These are phyloP conservation scores for Piper betle DNA, from an alignment of 164 flowering plant genomes.

Conservation along the genomic window DNA sequence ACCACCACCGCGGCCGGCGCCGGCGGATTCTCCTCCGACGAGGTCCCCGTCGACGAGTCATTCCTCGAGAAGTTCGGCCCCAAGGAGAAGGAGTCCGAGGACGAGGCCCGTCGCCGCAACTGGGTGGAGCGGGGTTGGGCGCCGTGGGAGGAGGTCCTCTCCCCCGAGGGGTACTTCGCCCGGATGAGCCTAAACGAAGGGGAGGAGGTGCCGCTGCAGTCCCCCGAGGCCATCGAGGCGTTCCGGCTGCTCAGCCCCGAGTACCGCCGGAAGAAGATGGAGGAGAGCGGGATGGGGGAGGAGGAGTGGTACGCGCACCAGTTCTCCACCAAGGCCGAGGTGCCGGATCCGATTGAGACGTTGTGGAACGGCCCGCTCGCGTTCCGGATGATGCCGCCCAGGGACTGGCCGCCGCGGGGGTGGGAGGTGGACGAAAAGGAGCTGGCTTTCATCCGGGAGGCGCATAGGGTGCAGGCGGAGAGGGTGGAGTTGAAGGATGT, in stretches of 20 bases:
- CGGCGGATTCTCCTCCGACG: conserved; percentile 30
- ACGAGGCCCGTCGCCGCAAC: conserved; percentile 62
- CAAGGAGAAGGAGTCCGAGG: conserved; percentile 56
- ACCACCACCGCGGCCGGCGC: not conserved
- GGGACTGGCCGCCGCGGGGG: conserved; percentile 96
- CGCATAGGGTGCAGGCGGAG: conserved; percentile 49
- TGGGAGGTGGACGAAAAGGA: conserved; percentile 79
- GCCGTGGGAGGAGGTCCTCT: conserved; percentile 91
- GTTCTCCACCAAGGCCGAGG: conserved; percentile 69
- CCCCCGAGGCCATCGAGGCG: conserved; percentile 83
- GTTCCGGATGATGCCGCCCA: conserved; percentile 47
- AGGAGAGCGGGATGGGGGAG: conserved; percentile 67
- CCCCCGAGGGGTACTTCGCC: conserved; percentile 86
- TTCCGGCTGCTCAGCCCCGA: conserved; percentile 64
- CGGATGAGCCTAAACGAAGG: conserved; percentile 76
- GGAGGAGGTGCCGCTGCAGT: conserved; percentile 64
- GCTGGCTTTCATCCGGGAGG: conserved; percentile 68
- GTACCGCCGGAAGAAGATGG: conserved; percentile 57
- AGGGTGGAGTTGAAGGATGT: conserved; percentile 42
- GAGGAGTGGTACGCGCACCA: conserved; percentile 70
- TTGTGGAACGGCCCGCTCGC: conserved; percentile 64
- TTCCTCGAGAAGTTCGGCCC: conserved; percentile 45
- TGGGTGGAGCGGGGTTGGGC: conserved; percentile 96
- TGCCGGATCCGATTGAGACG: conserved; percentile 58
- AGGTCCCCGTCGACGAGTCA: conserved; percentile 69